These are phyloP conservation scores for Annulohypoxylon maeteangense DNA, from an alignment of 495 filamentous ascomycete species.

Conservation along the genomic window DNA sequence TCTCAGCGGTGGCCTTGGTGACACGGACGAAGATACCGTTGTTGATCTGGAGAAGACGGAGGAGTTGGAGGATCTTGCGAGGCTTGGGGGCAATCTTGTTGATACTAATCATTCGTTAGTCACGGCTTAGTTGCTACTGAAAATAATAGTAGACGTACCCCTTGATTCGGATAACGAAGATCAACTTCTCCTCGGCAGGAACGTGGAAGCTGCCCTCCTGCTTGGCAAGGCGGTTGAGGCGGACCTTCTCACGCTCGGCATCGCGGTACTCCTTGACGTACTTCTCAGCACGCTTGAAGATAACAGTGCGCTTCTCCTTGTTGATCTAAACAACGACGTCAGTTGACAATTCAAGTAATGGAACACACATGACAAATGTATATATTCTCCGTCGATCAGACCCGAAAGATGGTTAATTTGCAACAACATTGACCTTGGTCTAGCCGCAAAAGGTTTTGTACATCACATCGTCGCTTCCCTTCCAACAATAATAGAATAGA, in stretches of 20 bases:
- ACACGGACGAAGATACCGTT: constrained; percentile 97
- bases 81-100: constrained; percentile 99
- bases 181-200: constrained; percentile 91
- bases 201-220: constrained; percentile 94
- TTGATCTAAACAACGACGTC: constrained; percentile 68
- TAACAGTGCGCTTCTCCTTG: constrained; percentile 95
- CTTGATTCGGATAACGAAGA: constrained; percentile 99
- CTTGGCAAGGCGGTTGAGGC: constrained; percentile 87
- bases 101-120: constrained; percentile 72
- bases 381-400: constrained; percentile 71
- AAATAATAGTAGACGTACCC: constrained; percentile 63
- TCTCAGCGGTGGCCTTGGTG: constrained; percentile 97
- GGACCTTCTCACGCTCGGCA: constrained; percentile 97
- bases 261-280: constrained; percentile 99
- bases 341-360: constrained; percentile 42
- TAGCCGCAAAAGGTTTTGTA: constrained; percentile 89
- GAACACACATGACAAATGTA: constrained; percentile 26
- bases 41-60: constrained; percentile 99
- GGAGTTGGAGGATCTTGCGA: constrained; percentile 98
- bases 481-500: constrained; percentile 47
- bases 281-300: constrained; percentile 99
- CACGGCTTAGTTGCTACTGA: not conserved
- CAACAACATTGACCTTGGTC: constrained; percentile 95
- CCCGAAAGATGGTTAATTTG: constrained; percentile 99
- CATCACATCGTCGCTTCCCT: constrained; percentile 53